A percentile compares a stretch with the other conserved stretches of the same genome.
Conservation (phyloP, 192 early-diverging fungal genomes). For the Diversispora epigaea region DNA sequence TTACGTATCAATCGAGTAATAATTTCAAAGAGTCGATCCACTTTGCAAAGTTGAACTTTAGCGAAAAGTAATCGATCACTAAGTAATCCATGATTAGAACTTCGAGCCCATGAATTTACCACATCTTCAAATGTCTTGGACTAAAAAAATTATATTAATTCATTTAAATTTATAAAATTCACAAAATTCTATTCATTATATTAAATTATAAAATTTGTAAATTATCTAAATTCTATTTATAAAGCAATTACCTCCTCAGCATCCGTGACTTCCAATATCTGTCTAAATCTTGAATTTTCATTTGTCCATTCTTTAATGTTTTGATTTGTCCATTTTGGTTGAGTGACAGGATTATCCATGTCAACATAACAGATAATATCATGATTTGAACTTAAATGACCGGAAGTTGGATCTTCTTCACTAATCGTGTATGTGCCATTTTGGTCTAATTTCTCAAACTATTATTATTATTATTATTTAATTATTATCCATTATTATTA, state of each 20-base stretch:
- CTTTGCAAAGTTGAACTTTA: slow-evolving; percentile 3
- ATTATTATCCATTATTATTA: not conserved
- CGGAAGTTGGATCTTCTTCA: not conserved
- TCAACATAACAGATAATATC: not conserved
- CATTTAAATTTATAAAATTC: not conserved
- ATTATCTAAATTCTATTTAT: not conserved
- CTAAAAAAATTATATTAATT: not conserved
- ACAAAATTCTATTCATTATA: too few species aligned
- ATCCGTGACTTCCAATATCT: not conserved
- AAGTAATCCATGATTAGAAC: not conserved
- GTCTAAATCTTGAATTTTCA: not conserved
- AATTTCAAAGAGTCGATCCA: slow-evolving; percentile 1
- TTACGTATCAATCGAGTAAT: not conserved
- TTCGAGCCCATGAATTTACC: not conserved
- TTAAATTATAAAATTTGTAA: too few species aligned
- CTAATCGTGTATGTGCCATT: not conserved
- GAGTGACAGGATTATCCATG: not conserved
- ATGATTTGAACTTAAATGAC: not conserved
- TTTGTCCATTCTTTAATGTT: not conserved
- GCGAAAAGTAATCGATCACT: not conserved
- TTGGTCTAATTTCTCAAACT: not conserved
- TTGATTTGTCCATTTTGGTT: not conserved
- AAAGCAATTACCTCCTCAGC: not conserved
- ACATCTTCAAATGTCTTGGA: not conserved
- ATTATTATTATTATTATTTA: not conserved